Percentiles rank a stretch among this genome's conserved stretches.
phyloP scores from a whole-genome alignment of 2,329 filamentous ascomycete species.

The Aspergillus sergii region DNA sequence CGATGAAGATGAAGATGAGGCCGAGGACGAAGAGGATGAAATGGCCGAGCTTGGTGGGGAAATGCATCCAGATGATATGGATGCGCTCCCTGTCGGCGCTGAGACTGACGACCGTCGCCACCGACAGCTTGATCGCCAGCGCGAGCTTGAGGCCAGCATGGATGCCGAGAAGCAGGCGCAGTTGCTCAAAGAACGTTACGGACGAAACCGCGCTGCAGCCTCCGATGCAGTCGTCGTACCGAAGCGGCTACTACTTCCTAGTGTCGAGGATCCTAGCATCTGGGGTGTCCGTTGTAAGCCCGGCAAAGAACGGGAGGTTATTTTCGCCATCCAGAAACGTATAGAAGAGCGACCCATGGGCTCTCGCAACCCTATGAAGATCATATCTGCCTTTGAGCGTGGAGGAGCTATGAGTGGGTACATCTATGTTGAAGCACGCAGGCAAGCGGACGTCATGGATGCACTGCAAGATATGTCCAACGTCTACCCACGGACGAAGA shows the following conservation, averaged over 20 bases:
- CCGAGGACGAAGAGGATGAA: slow-evolving; percentile 87
- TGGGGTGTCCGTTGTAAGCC: slow-evolving; percentile 93
- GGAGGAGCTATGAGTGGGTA: slow-evolving; percentile 88
- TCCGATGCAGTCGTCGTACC: slow-evolving; percentile 77
- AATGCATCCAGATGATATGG: slow-evolving; percentile 86
- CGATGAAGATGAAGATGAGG: slow-evolving; percentile 85
- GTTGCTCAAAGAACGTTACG: slow-evolving; percentile 83
- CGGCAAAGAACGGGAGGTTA: slow-evolving; percentile 90
- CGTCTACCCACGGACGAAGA: slow-evolving; percentile 84
- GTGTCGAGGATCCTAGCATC: slow-evolving; percentile 92
- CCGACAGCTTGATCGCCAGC: slow-evolving; percentile 88
- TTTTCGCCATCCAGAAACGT: slow-evolving; percentile 85
- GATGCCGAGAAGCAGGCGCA: slow-evolving; percentile 94
- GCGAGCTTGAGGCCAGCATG: slow-evolving; percentile 82
- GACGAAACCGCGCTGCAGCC: slow-evolving; percentile 69
- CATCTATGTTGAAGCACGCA: slow-evolving; percentile 89
- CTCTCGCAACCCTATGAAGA: slow-evolving; percentile 77
- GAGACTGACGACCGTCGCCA: slow-evolving; percentile 90
- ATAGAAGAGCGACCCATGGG: slow-evolving; percentile 74
- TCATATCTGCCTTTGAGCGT: slow-evolving; percentile 90
- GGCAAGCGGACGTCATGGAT: slow-evolving; percentile 80
- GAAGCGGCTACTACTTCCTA: slow-evolving; percentile 83
- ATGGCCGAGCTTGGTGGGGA: slow-evolving; percentile 85
- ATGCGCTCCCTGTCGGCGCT: slow-evolving; percentile 71
- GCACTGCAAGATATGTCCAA: slow-evolving; percentile 84